A percentile compares a stretch with the other conserved stretches of the same genome.
Conservation (phyloP, 2,329 filamentous ascomycete species). For the Phialophora chinensis region DNA sequence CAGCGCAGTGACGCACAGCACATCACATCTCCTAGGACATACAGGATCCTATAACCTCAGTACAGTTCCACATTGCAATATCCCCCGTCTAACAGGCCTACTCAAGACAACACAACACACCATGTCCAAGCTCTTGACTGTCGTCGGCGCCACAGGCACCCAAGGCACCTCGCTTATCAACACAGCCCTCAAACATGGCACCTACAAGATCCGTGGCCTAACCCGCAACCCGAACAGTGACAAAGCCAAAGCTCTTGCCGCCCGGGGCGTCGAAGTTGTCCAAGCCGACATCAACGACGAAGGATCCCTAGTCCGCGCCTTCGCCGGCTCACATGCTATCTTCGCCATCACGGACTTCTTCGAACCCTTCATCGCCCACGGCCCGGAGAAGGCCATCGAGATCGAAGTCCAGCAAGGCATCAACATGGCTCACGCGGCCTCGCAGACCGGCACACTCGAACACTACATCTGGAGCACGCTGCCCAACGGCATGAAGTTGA, state of each 20-base stretch:
- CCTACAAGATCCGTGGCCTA: slow-evolving; percentile 42
- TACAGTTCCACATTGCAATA: not conserved
- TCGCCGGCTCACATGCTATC: slow-evolving; percentile 38
- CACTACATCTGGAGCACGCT: slow-evolving; percentile 57
- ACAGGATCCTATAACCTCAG: not conserved
- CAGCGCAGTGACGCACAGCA: not conserved
- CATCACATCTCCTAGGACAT: not conserved
- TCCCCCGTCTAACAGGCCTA: not conserved
- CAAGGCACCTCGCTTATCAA: slow-evolving; percentile 47
- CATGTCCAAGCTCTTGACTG: slow-evolving; percentile 28
- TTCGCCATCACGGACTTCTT: slow-evolving; percentile 54
- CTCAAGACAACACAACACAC: slow-evolving; percentile 1
- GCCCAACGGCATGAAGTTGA: slow-evolving; percentile 45
- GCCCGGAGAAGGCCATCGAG: slow-evolving; percentile 45
- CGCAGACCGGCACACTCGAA: slow-evolving; percentile 46
- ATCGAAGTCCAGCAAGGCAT: slow-evolving; percentile 50
- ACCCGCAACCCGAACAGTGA: slow-evolving; percentile 43
- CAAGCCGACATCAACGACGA: slow-evolving; percentile 30
- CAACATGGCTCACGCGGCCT: slow-evolving; percentile 53
- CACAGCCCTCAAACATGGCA: slow-evolving; percentile 20
- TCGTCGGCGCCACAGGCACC: slow-evolving; percentile 48
- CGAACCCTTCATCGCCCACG: slow-evolving; percentile 43
- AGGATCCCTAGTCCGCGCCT: slow-evolving; percentile 26
- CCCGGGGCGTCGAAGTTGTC: slow-evolving; percentile 31
- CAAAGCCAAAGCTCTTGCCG: slow-evolving; percentile 34